Percentiles rank a stretch among this genome's conserved stretches.
These are phyloP conservation scores for Exophiala bonariae DNA, from an alignment of 2,329 filamentous ascomycete genomes.

Conservation along the genomic window DNA sequence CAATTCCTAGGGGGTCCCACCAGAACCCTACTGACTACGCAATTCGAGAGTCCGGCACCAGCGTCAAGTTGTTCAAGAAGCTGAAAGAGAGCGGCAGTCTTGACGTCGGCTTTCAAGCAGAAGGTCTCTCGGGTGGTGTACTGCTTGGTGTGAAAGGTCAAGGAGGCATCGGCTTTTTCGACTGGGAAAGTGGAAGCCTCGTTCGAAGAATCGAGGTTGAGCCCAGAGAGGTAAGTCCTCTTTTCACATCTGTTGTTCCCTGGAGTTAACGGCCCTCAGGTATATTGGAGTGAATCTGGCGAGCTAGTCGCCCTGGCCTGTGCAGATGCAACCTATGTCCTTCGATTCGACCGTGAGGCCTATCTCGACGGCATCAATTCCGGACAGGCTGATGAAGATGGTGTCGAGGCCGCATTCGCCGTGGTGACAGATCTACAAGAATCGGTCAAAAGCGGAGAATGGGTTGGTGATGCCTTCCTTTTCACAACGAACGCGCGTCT, in stretches of 20 bases:
- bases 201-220: slow-evolving; percentile 88
- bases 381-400: slow-evolving; percentile 82
- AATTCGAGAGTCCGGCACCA: slow-evolving; percentile 86
- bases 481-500: slow-evolving; percentile 97
- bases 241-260: neutral
- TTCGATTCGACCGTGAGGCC: slow-evolving; percentile 86
- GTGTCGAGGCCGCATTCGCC: slow-evolving; percentile 93
- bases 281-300: slow-evolving; percentile 97
- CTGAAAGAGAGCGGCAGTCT: slow-evolving; percentile 87
- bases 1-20: slow-evolving; percentile 15
- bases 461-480: slow-evolving; percentile 98
- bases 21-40: slow-evolving; percentile 76
- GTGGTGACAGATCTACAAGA: slow-evolving; percentile 95
- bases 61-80: slow-evolving; percentile 96
- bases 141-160: slow-evolving; percentile 93
- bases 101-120: slow-evolving; percentile 92
- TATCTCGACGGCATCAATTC: slow-evolving; percentile 81
- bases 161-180: slow-evolving; percentile 92
- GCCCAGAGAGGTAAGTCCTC: slow-evolving; percentile 53
- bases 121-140: slow-evolving; percentile 84
- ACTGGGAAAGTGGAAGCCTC: slow-evolving; percentile 87
- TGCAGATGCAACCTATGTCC: slow-evolving; percentile 91
- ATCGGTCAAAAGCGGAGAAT: slow-evolving; percentile 88
- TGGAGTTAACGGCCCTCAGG: slow-evolving; percentile 44
- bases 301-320: slow-evolving; percentile 91